Base-by-base conservation (phyloP, 2,329 filamentous ascomycete species). In the Ascosphaera apis region DNA sequence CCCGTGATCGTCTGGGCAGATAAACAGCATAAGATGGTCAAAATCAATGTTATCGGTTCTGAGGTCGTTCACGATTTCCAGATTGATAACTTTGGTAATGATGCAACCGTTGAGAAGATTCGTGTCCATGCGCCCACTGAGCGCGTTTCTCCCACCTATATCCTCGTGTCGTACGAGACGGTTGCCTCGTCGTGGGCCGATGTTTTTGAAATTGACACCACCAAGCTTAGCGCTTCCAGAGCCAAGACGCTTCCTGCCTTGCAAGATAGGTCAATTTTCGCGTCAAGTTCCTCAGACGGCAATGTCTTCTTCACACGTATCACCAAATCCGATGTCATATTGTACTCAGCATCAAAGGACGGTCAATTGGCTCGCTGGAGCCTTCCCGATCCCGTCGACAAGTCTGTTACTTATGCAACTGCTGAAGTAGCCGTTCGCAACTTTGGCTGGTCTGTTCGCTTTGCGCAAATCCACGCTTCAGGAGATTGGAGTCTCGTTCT, bases 291-390 rank as follows among this genome's bases (percentile, higher is more conserved):
- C 2, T 67, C 70, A 30, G 77, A 75, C 40, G 72, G 77, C 15
- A 84, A 88, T 47, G 76, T 92, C 5, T 93, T 82, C 58, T 92
- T 95, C 52, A 84, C 79, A 2, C 72, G 84, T 40, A 64, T 88
- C 41, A 83, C 80, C 0, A 62, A 72, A 23, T 70, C 76, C 6
- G 80, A 91, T 48, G 63, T 82, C 2, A 62, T 67, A 19, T 62
- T 92, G 17, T 65, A 80, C 4, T 81, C 80, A 1, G 91, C 83
- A 0, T 63, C 63, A 18, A 88, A 81, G 1, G 71, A 84, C 44
- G 72, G 66, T n/a, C 58, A 83, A 28, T 62, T 93, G 21, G 77
- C 72, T 11, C 69, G 72, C 37, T 93, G 82, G 81, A 55, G 67
- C 2, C 51, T 76, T 17, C 66, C 69, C 40, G 44, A 57, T 46